Evolutionary conservation across 306 rosid species (phyloP).

Genomic region (Arachis stenosperma): DNA sequence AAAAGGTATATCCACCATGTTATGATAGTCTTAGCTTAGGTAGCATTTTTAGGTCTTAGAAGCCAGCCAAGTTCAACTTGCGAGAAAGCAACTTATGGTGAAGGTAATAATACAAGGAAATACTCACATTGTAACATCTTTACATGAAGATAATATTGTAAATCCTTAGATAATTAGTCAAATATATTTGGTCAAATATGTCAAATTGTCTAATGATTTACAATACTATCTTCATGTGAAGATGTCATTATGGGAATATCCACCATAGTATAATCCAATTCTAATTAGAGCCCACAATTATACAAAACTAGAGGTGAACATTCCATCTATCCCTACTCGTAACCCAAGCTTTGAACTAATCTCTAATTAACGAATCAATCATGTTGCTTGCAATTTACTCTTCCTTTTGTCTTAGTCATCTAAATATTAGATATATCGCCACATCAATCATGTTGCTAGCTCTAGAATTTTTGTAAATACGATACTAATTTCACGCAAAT

Average conservation of each 20-base stretch:
- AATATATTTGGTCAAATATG: too few relatives aligned
- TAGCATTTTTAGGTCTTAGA: constrained; percentile 7
- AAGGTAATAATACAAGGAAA: background rate
- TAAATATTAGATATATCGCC: too few relatives aligned
- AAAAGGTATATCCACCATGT: background rate
- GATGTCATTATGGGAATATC: too few relatives aligned
- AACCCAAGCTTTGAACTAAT: background rate
- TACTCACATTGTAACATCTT: too few relatives aligned
- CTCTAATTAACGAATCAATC: background rate
- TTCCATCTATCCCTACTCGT: background rate
- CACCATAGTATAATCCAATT: background rate
- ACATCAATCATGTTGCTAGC: too few relatives aligned
- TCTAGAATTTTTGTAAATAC: too few relatives aligned
- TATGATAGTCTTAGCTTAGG: background rate
- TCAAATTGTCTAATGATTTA: too few relatives aligned
- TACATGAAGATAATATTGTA: too few relatives aligned
- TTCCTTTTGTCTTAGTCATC: background rate
- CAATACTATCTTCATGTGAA: too few relatives aligned
- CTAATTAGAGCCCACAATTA: constrained; percentile 9
- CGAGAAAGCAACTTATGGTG: constrained; percentile 17
- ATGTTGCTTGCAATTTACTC: constrained; percentile 39
- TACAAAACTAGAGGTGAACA: background rate
- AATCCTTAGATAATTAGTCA: too few relatives aligned
- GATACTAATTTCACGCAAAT: too few relatives aligned
- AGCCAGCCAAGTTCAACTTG: constrained; percentile 16